Base-by-base conservation (phyloP, 2,329 filamentous ascomycete species). In the Diplodia scrobiculata region DNA sequence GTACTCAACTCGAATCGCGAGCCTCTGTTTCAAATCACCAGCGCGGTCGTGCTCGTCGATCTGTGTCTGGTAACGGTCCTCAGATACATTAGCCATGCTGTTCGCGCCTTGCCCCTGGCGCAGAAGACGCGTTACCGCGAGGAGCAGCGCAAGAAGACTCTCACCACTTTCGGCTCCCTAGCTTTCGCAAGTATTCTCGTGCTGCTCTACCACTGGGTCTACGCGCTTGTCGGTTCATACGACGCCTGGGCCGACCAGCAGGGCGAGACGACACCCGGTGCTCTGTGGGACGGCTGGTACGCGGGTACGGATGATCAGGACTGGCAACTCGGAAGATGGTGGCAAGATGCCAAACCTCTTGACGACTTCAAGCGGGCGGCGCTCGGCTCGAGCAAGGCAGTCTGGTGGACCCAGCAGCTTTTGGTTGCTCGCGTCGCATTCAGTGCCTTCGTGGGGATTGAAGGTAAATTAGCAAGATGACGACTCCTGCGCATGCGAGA, bases 341-440 rank as follows among this genome's bases (percentile, higher is more conserved):
- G 86, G 67, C 80, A 77, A 53, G 82, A 87, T 41, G 82, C 82
- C 2, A 79, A 84, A 27, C 72, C 87, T 25, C 80, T 84, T 68
- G 74, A 75, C 9, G 83, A 86, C 72, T 81, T 82, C 11, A 79
- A 86, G 66, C 82, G 84, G 67, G 84, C 86, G 27, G 77, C 86
- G 4, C 79, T 84, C 6, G 83, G 84, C 70, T 84, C 81, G 59
- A 79, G 82, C 3, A 81, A 83, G 58, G 82, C 85, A 17, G 83
- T 86, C 71, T 86, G 86, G 82, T 89, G 87, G 84, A 85, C 83
- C 6, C 84, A 85, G 68, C 86, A 89, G 75, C 79, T 85, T 51
- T 84, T 86, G 67, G 77, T 85, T 13, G 83, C 81, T 32, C 79
- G 82, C 13, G 76, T 84, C 34, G 80, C 84, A 1, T 87, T 84